A percentile compares a stretch with the other conserved stretches of the same genome.
Conservation (phyloP, 83 land plant species). For the Isoetes engelmannii region DNA sequence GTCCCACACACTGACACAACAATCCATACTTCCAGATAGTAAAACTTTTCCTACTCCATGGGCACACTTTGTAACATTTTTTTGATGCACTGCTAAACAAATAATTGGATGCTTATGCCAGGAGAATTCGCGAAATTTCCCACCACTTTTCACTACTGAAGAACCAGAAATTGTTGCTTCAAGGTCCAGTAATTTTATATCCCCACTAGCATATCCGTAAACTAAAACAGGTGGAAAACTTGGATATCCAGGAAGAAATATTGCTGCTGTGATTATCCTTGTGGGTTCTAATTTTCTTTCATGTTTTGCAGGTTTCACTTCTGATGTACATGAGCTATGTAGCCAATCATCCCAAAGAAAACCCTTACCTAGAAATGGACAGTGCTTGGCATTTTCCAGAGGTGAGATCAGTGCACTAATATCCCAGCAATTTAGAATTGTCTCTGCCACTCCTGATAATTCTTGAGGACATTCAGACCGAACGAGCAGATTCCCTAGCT, state of each 20-base stretch:
- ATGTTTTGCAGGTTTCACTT: too few relatives aligned
- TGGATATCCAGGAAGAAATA: conserved; percentile 47
- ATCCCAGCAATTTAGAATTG: too few relatives aligned
- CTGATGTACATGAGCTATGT: too few relatives aligned
- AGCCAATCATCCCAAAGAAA: too few relatives aligned
- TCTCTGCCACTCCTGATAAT: too few relatives aligned
- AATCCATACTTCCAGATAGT: conserved; percentile 76
- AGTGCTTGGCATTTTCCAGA: too few relatives aligned
- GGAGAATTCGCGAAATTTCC: not conserved
- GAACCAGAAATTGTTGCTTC: not conserved
- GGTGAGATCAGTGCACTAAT: too few relatives aligned
- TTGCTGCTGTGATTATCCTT: conserved; percentile 49
- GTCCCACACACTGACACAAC: conserved; percentile 82
- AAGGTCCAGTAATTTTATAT: conserved; percentile 41
- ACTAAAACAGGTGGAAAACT: conserved; percentile 48
- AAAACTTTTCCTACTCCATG: conserved; percentile 24
- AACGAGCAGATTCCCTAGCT: conserved; percentile 1
- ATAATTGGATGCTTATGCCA: conserved; percentile 56
- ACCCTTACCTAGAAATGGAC: too few relatives aligned
- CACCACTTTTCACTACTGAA: not conserved
- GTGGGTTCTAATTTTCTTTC: not conserved
- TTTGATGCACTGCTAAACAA: conserved; percentile 70
- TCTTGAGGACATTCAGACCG: not conserved
- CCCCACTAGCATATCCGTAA: conserved; percentile 66
- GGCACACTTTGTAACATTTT: conserved; percentile 19